Base-by-base conservation (phyloP, 768 basidiomycete genomes). In the Termitomyces sp. region DNA sequence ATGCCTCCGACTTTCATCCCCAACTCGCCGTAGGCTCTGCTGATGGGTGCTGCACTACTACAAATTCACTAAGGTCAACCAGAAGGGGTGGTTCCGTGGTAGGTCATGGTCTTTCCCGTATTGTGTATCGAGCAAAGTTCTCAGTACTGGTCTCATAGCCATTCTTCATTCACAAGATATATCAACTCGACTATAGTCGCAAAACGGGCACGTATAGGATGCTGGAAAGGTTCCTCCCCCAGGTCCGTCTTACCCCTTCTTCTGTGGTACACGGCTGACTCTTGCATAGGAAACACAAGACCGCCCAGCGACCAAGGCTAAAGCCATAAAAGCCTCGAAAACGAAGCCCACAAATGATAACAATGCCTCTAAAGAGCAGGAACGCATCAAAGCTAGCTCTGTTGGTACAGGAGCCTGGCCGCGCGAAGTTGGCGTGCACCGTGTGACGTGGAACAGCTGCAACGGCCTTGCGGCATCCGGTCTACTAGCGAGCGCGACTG, bases 181-280 rank as follows among this genome's bases (percentile, higher is more conserved):
- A 84, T 64, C 89, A 91, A 65, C 78, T 98, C 52, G 96, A 98
- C 70, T 93, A 91, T 64, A 93, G 84, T 62, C 84, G 88, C 40
- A 81, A 78, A 7, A 82, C 81, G 0, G 82, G 83, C 21, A 83
- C 91, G 57, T 94, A 82, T 66, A 78, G 95, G 23, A 92, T 98
- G 86, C 71, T 94, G n/a, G 96, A 98, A 56, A 81, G 83, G 23
- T 85, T 96, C 62, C 68, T 88, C 7, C 91, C 94, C 2, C 82
- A 85, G 71, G 94, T 85, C 49, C 39, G 60, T 60, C 40, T 19
- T 17, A 32, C 39, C n/a, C n/a, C 27, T 11, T 45, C 14, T 14
- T 14, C 6, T 12, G 11, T 19, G 30, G 16, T 58, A 8, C 28
- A 34, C 35, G 47, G n/a, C n/a, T 51, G 21, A 41, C 5, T 41